These are phyloP conservation scores for Calonectria pseudoreteaudii DNA, from an alignment of 2,329 filamentous ascomycete genomes.

Conservation along the genomic window DNA sequence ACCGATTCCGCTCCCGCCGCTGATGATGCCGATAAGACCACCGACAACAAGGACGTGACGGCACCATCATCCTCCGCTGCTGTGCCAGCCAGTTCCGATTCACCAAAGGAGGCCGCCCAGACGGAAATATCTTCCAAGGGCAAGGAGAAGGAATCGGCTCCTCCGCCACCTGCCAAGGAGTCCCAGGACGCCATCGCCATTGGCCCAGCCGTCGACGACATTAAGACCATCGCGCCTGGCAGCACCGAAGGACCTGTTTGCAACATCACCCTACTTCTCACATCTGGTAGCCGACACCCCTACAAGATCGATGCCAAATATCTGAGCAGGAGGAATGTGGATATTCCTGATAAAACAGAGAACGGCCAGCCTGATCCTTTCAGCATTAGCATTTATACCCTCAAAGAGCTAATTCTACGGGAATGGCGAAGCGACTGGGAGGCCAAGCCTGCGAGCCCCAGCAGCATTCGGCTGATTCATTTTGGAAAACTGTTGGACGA, in stretches of 20 bases:
- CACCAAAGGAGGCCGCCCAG: constrained; percentile 32
- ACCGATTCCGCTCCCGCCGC: constrained; percentile 32
- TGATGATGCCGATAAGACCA: constrained; percentile 31
- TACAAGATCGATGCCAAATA: constrained; percentile 93
- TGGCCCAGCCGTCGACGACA: constrained; percentile 57
- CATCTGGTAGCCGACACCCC: constrained; percentile 84
- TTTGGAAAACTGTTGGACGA: constrained; percentile 93
- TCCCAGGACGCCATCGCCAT: constrained; percentile 55
- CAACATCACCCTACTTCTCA: constrained; percentile 85
- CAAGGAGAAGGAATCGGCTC: constrained; percentile 48
- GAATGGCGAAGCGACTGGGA: constrained; percentile 97
- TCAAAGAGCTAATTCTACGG: constrained; percentile 93
- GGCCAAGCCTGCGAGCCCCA: constrained; percentile 84
- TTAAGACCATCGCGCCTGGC: constrained; percentile 49
- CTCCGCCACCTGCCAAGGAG: constrained; percentile 46
- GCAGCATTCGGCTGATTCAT: constrained; percentile 89
- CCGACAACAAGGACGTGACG: constrained; percentile 27
- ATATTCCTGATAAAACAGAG: constrained; percentile 74
- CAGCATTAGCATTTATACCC: constrained; percentile 90
- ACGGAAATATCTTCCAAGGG: constrained; percentile 45
- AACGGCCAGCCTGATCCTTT: constrained; percentile 79
- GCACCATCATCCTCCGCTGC: constrained; percentile 32
- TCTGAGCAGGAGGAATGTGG: constrained; percentile 82
- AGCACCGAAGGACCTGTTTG: constrained; percentile 60
- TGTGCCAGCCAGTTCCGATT: constrained; percentile 33